phyloP scores from a whole-genome alignment of 768 basidiomycete species.

The Trametes cubensis region DNA sequence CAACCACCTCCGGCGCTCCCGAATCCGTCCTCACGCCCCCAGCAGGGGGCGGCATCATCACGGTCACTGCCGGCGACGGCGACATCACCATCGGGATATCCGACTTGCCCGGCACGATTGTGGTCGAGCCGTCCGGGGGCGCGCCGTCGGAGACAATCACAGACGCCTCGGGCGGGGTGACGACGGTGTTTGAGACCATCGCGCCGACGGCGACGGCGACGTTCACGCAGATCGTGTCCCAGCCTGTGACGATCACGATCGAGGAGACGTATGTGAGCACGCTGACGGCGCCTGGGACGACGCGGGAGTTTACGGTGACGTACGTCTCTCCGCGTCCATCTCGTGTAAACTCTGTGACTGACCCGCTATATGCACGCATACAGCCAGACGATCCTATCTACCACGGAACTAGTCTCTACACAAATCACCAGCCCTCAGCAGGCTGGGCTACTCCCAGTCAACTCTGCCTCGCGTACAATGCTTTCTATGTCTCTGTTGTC shows the following conservation, averaged over 20 bases:
- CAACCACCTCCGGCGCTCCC: background rate
- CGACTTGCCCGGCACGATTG: slow-evolving; percentile 18
- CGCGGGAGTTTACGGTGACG: slow-evolving; percentile 23
- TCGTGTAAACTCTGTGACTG: background rate
- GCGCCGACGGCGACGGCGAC: slow-evolving; percentile 30
- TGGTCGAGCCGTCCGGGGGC: slow-evolving; percentile 19
- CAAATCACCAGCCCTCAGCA: slow-evolving; percentile 19
- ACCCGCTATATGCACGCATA: background rate
- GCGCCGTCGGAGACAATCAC: slow-evolving; percentile 22
- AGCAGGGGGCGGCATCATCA: slow-evolving; percentile 6
- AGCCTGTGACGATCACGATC: slow-evolving; percentile 24
- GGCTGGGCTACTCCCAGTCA: slow-evolving; percentile 33
- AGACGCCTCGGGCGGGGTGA: slow-evolving; percentile 22
- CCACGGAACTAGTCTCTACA: slow-evolving; percentile 23
- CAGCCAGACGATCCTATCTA: slow-evolving; percentile 27
- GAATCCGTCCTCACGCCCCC: background rate
- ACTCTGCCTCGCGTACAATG: slow-evolving; percentile 2
- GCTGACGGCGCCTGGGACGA: slow-evolving; percentile 21
- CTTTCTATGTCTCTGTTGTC: background rate
- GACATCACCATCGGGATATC: slow-evolving; percentile 17
- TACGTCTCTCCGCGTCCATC: background rate
- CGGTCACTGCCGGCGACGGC: slow-evolving; percentile 15
- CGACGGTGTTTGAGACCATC: slow-evolving; percentile 29
- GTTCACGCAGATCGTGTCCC: slow-evolving; percentile 26
- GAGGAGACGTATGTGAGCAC: slow-evolving; percentile 27